phyloP scores from a whole-genome alignment of 2,329 filamentous ascomycete species.

The Nigrograna mackinnonii region DNA sequence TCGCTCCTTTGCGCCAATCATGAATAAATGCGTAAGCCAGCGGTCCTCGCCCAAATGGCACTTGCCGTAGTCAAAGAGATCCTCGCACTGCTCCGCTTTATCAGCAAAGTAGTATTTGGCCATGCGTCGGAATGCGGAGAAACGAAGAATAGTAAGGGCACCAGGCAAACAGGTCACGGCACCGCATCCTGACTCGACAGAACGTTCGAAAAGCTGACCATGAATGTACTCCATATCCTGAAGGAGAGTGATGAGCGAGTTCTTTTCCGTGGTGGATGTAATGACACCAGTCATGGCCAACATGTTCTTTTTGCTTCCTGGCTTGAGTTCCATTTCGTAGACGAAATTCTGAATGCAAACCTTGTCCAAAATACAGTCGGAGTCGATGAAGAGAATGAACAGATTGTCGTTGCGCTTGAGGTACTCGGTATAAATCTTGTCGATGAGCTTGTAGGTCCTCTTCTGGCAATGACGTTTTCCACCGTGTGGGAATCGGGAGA shows the following conservation, averaged over 20 bases:
- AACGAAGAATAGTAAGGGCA: constrained; percentile 92
- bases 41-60: constrained; percentile 93
- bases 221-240: constrained; percentile 99
- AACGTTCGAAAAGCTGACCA: constrained; percentile 93
- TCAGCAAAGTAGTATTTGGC: constrained; percentile 98
- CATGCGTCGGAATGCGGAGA: constrained; percentile 95
- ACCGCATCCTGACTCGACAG: constrained; percentile 91
- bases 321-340: constrained; percentile 97
- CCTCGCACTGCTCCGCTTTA: constrained; percentile 92
- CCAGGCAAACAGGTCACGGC: constrained; percentile 94
- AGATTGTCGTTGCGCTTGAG: constrained; percentile 86
- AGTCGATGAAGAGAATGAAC: constrained; percentile 96
- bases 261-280: constrained; percentile 86
- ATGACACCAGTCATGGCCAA: constrained; percentile 98
- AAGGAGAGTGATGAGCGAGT: constrained; percentile 85
- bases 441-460: constrained; percentile 87
- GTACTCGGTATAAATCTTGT: constrained; percentile 88
- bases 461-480: constrained; percentile 96
- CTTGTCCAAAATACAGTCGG: constrained; percentile 90
- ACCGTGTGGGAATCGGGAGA: constrained; percentile 90
- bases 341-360: constrained; percentile 96
- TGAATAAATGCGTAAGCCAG: constrained; percentile 97
- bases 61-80: constrained; percentile 96
- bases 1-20: constrained; percentile 91
- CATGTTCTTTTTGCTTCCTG: constrained; percentile 89